phyloP scores from a whole-genome alignment of 257 asterid genomes.

The Parsonsia alboflavescens region DNA sequence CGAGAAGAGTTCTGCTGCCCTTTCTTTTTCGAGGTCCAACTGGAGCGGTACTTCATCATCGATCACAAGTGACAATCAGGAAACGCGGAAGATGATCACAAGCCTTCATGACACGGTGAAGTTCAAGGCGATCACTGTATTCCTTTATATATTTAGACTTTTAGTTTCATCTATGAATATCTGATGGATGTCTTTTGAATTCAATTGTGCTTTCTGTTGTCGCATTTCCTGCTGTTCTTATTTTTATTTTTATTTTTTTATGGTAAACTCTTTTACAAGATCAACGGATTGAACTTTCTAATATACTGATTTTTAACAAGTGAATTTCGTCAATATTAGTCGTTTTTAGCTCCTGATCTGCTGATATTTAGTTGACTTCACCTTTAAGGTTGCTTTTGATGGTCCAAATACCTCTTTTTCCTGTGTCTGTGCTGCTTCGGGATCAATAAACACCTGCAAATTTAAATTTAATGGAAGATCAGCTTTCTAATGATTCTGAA shows the following conservation, averaged over 20 bases:
- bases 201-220: background rate
- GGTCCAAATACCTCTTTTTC: background rate
- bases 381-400: background rate
- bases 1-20: background rate
- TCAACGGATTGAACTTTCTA: background rate
- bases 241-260: background rate
- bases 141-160: background rate
- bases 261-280: background rate
- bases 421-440: background rate
- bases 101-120: conserved; percentile 15
- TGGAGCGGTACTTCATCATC: conserved; percentile 19
- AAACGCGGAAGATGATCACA: conserved; percentile 3
- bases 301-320: background rate
- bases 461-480: background rate
- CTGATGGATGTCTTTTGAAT: background rate
- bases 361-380: background rate
- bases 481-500: background rate
- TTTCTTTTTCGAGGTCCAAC: conserved; percentile 7
- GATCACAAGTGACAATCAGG: conserved; percentile 2
- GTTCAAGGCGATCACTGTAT: conserved; percentile 16
- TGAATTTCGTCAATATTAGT: background rate
- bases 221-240: no score
- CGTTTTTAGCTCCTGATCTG: background rate
- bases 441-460: background rate
- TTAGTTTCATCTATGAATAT: background rate